A percentile compares a stretch with the other conserved stretches of the same genome.
Conservation (phyloP, 148 eudicot genomes). For the Tetragonia tetragonoides region DNA sequence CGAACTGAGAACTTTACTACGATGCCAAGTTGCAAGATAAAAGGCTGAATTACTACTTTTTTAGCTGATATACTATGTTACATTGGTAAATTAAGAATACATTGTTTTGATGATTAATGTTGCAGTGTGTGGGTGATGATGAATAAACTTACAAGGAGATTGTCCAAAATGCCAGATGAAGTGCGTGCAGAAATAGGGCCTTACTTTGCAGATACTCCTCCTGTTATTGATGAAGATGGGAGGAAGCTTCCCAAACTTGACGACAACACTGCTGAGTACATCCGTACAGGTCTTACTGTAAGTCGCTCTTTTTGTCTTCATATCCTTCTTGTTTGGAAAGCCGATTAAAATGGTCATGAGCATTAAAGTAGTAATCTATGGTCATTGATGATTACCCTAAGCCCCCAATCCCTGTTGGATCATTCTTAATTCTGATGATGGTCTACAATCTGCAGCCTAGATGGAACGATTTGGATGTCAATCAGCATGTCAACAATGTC, state of each 20-base stretch:
- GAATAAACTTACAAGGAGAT: constrained; percentile 85
- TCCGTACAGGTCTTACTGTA: constrained; percentile 75
- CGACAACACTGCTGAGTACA: constrained; percentile 59
- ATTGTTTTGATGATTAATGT: not conserved
- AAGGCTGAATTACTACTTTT: not conserved
- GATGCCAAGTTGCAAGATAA: not conserved
- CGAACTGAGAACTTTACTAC: too few species aligned
- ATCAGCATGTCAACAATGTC: constrained; percentile 97
- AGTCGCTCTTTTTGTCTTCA: constrained; percentile 21
- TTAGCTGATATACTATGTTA: not conserved
- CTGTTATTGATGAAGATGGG: constrained; percentile 71
- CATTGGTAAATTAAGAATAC: not conserved
- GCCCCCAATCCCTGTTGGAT: not conserved
- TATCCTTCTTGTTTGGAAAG: not conserved
- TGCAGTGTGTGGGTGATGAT: constrained; percentile 96
- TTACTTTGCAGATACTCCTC: constrained; percentile 77
- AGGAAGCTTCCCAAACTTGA: constrained; percentile 85
- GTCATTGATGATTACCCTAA: too few species aligned
- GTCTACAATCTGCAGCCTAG: constrained; percentile 56
- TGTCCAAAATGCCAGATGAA: constrained; percentile 93
- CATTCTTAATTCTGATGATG: constrained; percentile 7
- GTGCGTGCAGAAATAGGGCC: constrained; percentile 75
- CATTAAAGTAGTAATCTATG: too few species aligned
- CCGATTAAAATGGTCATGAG: not conserved
- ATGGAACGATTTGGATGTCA: constrained; percentile 95